Conservation (phyloP, 257 asterid genomes). For the Salvia rosmarinus region DNA sequence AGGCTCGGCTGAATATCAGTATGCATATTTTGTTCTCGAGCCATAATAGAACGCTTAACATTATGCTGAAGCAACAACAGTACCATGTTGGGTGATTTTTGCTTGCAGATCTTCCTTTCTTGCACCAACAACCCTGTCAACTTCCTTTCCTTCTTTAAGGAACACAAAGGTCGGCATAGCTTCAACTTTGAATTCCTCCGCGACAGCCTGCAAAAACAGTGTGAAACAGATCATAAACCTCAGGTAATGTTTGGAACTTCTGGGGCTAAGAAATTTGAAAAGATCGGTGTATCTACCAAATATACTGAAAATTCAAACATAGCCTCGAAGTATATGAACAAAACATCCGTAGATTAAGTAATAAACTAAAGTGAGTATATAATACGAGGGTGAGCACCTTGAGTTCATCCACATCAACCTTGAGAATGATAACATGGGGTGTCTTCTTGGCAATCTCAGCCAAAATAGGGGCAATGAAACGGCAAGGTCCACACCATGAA, state of each 20-base stretch:
- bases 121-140: slow-evolving; percentile 42
- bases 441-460: slow-evolving; percentile 22
- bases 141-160: slow-evolving; percentile 38
- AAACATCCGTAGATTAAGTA: too few species aligned
- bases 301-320: too few species aligned
- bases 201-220: slow-evolving; percentile 27
- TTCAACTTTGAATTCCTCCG: slow-evolving; percentile 37
- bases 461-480: neutral
- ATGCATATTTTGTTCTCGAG: neutral
- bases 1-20: neutral
- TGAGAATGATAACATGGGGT: neutral
- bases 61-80: neutral
- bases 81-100: neutral
- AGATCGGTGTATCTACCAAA: too few species aligned
- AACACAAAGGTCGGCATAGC: slow-evolving; percentile 45
- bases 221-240: neutral
- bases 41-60: neutral
- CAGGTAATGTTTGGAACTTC: neutral
- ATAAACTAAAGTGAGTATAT: too few species aligned
- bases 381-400: slow-evolving; percentile 21
- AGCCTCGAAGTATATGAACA: too few species aligned
- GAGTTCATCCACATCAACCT: slow-evolving; percentile 13
- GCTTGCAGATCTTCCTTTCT: slow-evolving; percentile 31
- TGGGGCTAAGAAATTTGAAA: too few species aligned
- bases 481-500: slow-evolving; percentile 19